Percentiles rank a stretch among this genome's conserved stretches.
Conservation (phyloP, 139 green algal genomes). For the Picochlorum sp. region DNA sequence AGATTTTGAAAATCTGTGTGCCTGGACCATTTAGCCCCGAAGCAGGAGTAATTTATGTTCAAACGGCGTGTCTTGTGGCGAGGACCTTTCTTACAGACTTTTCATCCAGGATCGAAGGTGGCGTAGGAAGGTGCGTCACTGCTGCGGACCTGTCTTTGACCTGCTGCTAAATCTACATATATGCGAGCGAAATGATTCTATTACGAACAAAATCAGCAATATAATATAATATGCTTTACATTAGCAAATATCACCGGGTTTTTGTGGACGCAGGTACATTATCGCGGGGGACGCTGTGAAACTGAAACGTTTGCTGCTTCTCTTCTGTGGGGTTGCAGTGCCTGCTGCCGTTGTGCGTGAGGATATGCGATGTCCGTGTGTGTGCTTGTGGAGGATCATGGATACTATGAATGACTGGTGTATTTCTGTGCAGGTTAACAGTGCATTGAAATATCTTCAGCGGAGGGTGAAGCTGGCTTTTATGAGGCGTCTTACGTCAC, state of each 20-base stretch:
- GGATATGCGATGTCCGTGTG: too few relatives aligned
- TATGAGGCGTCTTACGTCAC: slow-evolving; percentile 46
- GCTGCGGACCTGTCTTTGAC: too few relatives aligned
- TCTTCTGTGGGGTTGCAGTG: slow-evolving; percentile 59
- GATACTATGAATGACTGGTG: too few relatives aligned
- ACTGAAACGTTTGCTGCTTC: slow-evolving; percentile 32
- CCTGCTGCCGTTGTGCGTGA: slow-evolving; percentile 75
- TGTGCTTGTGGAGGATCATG: too few relatives aligned
- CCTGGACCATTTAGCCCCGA: slow-evolving; percentile 48
- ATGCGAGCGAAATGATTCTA: too few relatives aligned
- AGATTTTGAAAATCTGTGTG: slow-evolving; percentile 57
- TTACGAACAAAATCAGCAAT: too few relatives aligned
- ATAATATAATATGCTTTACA: too few relatives aligned
- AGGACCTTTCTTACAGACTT: slow-evolving; percentile 76
- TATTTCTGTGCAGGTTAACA: too few relatives aligned
- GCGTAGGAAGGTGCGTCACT: background rate
- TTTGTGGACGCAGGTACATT: background rate
- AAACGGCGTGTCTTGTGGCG: slow-evolving; percentile 60
- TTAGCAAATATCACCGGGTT: too few relatives aligned
- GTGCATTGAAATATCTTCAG: slow-evolving; percentile 88
- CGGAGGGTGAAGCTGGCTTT: slow-evolving; percentile 69
- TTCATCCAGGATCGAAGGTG: slow-evolving; percentile 59
- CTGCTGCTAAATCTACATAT: too few relatives aligned
- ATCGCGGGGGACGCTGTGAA: slow-evolving; percentile 35
- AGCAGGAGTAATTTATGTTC: slow-evolving; percentile 52